Base-by-base conservation (phyloP, 176 grass and related monocot species). In the Tillandsia leiboldiana region DNA sequence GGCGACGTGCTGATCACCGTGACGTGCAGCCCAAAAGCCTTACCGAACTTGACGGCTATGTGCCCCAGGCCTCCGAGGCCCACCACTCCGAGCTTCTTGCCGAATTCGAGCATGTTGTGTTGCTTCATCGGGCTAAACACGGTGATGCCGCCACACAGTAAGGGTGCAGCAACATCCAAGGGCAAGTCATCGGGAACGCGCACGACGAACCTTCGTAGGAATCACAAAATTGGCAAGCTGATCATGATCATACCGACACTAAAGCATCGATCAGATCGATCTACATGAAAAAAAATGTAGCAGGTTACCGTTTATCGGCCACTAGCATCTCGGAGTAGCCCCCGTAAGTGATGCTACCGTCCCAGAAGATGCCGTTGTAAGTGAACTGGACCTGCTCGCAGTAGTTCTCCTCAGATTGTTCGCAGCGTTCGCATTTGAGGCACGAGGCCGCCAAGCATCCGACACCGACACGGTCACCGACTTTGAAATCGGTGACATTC, bases 271-370 rank as follows among this genome's bases (percentile, higher is more conserved):
- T 1, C 33, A 0, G 33, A 42, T 42, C 5, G 33, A 42, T 42
- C 5, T 42, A 42, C 7, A 42, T 6, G 33, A 49, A 49, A 11
- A 49, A 11, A 10, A 11, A 50, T 49, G 26, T 48, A 7, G 52
- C 42, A 49, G 61, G 23, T 12, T 22, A 86, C 54, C 92, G 56
- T 42, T 84, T 80, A 78, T 96, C 42, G 3, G 88, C 88, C 0
- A 96, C 92, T 17, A 91, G 17, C 85, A 84, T 80, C 20, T 64
- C 49, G 2, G 92, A 96, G 80, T 91, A 96, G 23, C 92, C 92
- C 58, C 92, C 92, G 73, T 96, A 96, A 9, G 92, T 91, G 72
- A 91, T 69, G 63, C 72, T 96, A 23, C 92, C 92, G 62, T 96
- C 92, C 88, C 85, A 87, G 75, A 82, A 91, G 61, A 96, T 63